A percentile compares a stretch with the other conserved stretches of the same genome.
Conservation (phyloP, 2,329 filamentous ascomycete species). For the Raffaelea albimanens region DNA sequence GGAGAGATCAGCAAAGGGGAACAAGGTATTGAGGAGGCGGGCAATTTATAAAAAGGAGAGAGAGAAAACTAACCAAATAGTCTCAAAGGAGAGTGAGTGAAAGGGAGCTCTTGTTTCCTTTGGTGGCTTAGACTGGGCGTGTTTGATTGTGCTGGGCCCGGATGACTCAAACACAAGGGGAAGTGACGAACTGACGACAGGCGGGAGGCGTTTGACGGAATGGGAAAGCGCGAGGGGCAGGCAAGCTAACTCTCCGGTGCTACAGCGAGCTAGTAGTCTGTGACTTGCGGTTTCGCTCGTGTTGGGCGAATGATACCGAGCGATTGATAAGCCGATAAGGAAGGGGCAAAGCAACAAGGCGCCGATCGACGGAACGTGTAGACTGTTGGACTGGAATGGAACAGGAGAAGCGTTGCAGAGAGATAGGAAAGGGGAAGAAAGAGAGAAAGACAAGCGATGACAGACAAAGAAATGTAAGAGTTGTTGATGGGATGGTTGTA, state of each 20-base stretch:
- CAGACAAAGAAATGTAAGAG: not conserved
- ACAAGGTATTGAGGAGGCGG: too few relatives aligned
- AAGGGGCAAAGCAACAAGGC: not conserved
- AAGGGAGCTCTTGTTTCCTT: too few relatives aligned
- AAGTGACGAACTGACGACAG: not conserved
- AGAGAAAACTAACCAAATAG: too few relatives aligned
- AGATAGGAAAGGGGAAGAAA: not conserved
- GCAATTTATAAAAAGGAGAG: too few relatives aligned
- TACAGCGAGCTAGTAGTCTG: too few relatives aligned
- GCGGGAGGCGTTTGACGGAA: not conserved
- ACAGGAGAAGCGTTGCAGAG: not conserved
- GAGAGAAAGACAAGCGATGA: not conserved
- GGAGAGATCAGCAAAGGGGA: too few relatives aligned
- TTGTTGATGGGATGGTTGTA: not conserved
- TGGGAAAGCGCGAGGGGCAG: not conserved
- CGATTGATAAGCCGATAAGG: conserved; percentile 6
- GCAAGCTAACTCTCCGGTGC: too few relatives aligned
- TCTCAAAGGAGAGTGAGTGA: too few relatives aligned
- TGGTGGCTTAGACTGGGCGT: not conserved
- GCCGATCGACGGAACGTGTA: not conserved
- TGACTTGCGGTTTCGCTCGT: too few relatives aligned
- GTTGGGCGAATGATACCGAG: not conserved
- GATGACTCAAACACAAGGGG: not conserved
- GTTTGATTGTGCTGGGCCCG: not conserved
- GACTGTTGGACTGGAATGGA: not conserved